phyloP scores from a whole-genome alignment of 306 rosid species.

The Medicago ruthenica region DNA sequence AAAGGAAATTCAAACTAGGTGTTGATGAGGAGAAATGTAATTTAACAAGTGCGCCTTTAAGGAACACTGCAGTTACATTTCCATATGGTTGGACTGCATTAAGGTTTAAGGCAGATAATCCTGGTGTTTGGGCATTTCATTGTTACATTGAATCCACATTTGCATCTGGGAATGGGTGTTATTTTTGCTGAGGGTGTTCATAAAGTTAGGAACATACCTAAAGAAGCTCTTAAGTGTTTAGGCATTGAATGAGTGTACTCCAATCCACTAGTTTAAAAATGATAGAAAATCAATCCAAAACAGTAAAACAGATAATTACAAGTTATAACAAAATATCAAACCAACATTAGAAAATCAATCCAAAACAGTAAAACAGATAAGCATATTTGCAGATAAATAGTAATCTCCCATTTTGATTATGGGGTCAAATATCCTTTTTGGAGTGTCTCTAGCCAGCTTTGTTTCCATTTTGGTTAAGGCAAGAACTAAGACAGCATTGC shows the following conservation, averaged over 20 bases:
- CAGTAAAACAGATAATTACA: too few species aligned
- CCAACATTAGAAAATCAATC: too few species aligned
- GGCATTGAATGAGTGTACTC: background rate
- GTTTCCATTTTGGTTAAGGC: too few species aligned
- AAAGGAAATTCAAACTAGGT: conserved; percentile 57
- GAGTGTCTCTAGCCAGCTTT: too few species aligned
- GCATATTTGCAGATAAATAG: too few species aligned
- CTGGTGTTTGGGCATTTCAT: conserved; percentile 91
- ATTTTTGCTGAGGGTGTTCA: conserved; percentile 66
- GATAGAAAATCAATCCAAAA: too few species aligned
- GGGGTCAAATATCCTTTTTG: too few species aligned
- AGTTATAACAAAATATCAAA: too few species aligned
- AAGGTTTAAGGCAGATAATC: conserved; percentile 78
- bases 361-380: too few species aligned
- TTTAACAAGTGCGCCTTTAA: conserved; percentile 68
- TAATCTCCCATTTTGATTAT: too few species aligned
- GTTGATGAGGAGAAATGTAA: conserved; percentile 57
- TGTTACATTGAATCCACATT: conserved; percentile 90
- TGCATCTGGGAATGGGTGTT: conserved; percentile 95
- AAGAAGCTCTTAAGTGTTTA: conserved; percentile 47
- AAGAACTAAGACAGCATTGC: too few species aligned
- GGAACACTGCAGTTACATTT: conserved; percentile 69
- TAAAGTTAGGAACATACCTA: conserved; percentile 47
- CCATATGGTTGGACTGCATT: conserved; percentile 89
- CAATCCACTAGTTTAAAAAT: too few species aligned